Conservation (phyloP, 345 rosid species). For the Pelargonium nanum region DNA sequence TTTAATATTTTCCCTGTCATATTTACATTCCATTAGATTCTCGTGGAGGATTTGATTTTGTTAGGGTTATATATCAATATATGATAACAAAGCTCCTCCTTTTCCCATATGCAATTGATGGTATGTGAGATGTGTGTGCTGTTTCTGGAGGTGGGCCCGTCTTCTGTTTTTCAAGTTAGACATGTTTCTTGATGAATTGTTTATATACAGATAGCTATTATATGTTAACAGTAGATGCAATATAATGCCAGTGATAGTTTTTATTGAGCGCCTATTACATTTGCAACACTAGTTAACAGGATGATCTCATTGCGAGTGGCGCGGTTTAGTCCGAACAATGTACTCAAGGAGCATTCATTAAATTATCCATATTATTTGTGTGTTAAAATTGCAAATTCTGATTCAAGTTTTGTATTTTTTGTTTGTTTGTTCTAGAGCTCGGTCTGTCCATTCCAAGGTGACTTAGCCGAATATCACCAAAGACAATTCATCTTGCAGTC, state of each 20-base stretch:
- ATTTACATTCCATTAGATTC: too few relatives aligned
- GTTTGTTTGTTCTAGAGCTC: not conserved
- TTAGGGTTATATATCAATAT: too few relatives aligned
- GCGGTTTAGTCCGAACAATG: too few relatives aligned
- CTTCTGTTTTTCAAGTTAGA: too few relatives aligned
- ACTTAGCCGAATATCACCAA: not conserved
- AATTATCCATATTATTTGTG: not conserved
- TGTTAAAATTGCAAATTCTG: not conserved
- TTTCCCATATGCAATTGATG: not conserved
- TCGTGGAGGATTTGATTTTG: too few relatives aligned
- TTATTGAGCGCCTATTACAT: not conserved
- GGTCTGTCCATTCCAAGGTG: not conserved
- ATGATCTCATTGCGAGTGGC: not conserved
- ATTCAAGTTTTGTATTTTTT: too few relatives aligned
- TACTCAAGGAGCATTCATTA: not conserved
- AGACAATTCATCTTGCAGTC: not conserved
- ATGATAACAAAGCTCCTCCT: not conserved
- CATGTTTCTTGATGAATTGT: too few relatives aligned
- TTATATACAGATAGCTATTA: not conserved
- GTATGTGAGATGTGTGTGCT: not conserved
- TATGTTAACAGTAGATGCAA: not conserved
- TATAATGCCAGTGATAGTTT: not conserved
- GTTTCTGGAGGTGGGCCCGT: not conserved
- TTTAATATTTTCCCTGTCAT: too few relatives aligned
- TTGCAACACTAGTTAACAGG: too few relatives aligned